Conservation (phyloP, 2,329 filamentous ascomycete species). For the Capronia americana region DNA sequence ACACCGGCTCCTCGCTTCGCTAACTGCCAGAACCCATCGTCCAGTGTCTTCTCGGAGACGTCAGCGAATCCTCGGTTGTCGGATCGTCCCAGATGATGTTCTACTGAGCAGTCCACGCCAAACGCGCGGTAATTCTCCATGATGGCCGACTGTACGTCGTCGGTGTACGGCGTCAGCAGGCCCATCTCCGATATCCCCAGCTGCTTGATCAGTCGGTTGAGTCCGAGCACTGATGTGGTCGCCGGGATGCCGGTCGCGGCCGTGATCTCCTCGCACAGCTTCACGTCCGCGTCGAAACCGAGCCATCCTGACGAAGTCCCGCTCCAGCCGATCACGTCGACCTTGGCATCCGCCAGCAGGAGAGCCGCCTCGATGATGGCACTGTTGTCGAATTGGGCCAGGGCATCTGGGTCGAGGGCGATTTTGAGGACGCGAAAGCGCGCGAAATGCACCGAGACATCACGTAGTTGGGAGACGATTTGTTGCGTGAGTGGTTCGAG, state of each 20-base stretch:
- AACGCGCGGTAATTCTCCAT: conserved; percentile 45
- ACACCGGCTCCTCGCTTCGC: conserved; percentile 42
- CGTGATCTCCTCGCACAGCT: conserved; percentile 49
- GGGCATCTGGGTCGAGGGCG: conserved; percentile 43
- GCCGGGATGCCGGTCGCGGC: conserved; percentile 47
- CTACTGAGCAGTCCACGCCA: conserved; percentile 45
- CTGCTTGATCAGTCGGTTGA: conserved; percentile 46
- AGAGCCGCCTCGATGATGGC: conserved; percentile 45
- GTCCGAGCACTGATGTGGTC: conserved; percentile 50
- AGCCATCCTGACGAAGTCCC: conserved; percentile 50
- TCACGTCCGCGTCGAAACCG: conserved; percentile 51
- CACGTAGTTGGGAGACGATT: conserved; percentile 45
- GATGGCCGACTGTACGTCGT: conserved; percentile 50
- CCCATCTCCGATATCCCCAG: conserved; percentile 44
- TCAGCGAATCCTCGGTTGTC: conserved; percentile 50
- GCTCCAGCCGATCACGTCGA: conserved; percentile 51
- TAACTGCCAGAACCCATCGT: conserved; percentile 40
- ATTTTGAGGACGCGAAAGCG: conserved; percentile 52
- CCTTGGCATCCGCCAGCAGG: conserved; percentile 47
- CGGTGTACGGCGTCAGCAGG: conserved; percentile 52
- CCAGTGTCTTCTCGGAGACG: conserved; percentile 43
- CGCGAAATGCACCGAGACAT: conserved; percentile 52
- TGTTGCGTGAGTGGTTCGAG: conserved; percentile 52
- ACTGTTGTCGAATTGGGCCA: conserved; percentile 45
- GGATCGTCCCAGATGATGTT: conserved; percentile 45